Conservation (phyloP, 73 alveolate genomes). For the Paramecium sonneborni region DNA sequence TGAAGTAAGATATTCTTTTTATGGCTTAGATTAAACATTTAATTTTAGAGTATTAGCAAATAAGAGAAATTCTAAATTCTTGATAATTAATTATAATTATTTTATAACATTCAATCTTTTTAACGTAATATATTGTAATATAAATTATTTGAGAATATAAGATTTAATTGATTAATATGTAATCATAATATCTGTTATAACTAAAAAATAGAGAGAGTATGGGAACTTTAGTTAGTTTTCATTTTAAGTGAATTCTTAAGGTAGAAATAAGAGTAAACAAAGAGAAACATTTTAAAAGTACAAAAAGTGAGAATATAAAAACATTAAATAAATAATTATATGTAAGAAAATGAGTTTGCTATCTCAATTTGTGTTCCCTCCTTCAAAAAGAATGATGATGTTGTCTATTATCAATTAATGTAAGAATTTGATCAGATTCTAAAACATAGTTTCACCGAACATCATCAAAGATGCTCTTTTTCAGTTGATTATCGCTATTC, state of each 20-base stretch:
- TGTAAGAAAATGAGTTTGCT: slow-evolving; percentile 22
- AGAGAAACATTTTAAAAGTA: neutral
- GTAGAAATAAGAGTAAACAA: neutral
- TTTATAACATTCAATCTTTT: neutral
- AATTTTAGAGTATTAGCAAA: neutral
- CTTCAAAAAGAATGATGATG: slow-evolving; percentile 16
- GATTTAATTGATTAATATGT: neutral
- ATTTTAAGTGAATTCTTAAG: neutral
- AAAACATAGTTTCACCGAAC: neutral
- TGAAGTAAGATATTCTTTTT: neutral
- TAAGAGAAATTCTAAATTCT: neutral
- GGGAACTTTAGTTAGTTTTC: neutral
- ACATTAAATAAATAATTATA: slow-evolving; percentile 29
- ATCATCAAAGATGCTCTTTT: neutral
- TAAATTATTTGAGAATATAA: neutral
- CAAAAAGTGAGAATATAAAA: neutral
- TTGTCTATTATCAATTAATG: neutral
- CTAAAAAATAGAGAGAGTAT: neutral
- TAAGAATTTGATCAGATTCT: neutral
- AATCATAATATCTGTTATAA: neutral
- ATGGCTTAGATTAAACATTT: neutral
- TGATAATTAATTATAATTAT: neutral
- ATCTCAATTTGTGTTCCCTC: slow-evolving; percentile 17
- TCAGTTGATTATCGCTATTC: slow-evolving; percentile 26
- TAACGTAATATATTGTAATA: neutral